phyloP scores from a whole-genome alignment of 306 rosid genomes.

The Pyrus pyrifolia region DNA sequence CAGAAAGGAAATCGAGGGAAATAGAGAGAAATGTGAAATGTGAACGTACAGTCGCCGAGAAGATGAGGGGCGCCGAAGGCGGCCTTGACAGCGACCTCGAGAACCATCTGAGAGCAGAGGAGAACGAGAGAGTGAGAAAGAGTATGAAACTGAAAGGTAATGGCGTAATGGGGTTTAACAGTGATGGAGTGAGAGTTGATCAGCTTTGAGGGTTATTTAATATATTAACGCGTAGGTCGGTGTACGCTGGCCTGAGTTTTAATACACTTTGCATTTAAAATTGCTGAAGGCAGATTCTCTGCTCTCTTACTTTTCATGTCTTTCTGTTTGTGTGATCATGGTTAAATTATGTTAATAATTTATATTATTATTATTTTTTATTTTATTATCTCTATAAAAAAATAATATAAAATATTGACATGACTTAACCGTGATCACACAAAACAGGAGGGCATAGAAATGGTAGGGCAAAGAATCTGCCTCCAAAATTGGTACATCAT shows the following conservation, averaged over 20 bases:
- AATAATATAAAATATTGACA: too few relatives aligned
- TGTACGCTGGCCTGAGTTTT: background rate
- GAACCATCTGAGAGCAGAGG: slow-evolving; percentile 31
- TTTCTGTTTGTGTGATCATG: rapidly evolving
- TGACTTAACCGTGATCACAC: too few relatives aligned
- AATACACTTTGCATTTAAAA: too few relatives aligned
- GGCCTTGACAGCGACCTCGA: slow-evolving; percentile 63
- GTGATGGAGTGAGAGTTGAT: background rate
- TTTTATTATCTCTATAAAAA: too few relatives aligned
- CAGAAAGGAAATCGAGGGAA: background rate
- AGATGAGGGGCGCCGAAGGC: slow-evolving; percentile 50
- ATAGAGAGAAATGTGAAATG: background rate
- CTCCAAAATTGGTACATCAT: too few relatives aligned
- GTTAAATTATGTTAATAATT: too few relatives aligned
- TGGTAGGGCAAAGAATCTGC: too few relatives aligned
- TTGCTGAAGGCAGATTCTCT: too few relatives aligned
- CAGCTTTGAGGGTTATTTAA: background rate
- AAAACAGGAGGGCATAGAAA: too few relatives aligned
- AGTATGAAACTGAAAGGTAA: background rate
- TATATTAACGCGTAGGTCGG: background rate
- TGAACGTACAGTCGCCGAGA: slow-evolving; percentile 68
- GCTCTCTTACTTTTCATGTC: rapidly evolving
- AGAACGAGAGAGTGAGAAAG: background rate
- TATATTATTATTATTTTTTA: too few relatives aligned
- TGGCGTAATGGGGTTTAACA: background rate